Conservation (phyloP, 495 filamentous ascomycete species). For the Rhizodiscina lignyota region DNA sequence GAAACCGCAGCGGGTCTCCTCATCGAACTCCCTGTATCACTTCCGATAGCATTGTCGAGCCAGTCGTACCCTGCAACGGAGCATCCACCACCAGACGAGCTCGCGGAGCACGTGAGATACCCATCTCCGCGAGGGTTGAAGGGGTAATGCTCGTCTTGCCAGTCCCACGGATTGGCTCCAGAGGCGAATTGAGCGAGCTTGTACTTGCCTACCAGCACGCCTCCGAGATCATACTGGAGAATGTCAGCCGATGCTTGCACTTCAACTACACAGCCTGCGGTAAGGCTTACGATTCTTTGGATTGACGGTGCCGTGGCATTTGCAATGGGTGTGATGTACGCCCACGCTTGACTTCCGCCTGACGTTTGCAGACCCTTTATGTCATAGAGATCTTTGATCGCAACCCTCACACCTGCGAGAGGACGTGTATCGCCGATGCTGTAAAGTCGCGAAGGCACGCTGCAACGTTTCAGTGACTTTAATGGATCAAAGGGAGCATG, state of each 20-base stretch:
- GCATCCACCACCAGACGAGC: constrained; percentile 11
- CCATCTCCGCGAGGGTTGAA: constrained; percentile 14
- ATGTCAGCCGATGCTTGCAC: too few relatives aligned
- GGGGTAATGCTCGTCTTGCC: constrained; percentile 12
- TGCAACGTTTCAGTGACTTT: too few relatives aligned
- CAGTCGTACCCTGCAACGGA: constrained; percentile 13
- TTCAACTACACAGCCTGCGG: not conserved
- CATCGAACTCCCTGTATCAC: constrained; percentile 16
- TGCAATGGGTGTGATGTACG: constrained; percentile 6
- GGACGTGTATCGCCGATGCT: constrained; percentile 10
- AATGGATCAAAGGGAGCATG: too few relatives aligned
- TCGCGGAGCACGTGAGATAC: constrained; percentile 13
- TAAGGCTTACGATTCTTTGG: constrained; percentile 7
- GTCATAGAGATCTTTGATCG: constrained; percentile 15
- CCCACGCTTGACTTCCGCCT: constrained; percentile 11
- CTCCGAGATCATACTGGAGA: constrained; percentile 9
- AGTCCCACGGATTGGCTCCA: constrained; percentile 13
- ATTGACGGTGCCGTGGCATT: constrained; percentile 10
- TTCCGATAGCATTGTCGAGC: constrained; percentile 15
- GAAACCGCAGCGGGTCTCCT: constrained; percentile 15
- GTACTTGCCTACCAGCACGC: constrained; percentile 14
- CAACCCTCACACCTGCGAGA: constrained; percentile 12
- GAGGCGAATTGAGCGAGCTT: constrained; percentile 16
- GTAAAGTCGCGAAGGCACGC: constrained; percentile 15
- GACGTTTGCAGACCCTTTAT: constrained; percentile 15